phyloP scores from a whole-genome alignment of 331 rosid species.

The Quercus tomentella region DNA sequence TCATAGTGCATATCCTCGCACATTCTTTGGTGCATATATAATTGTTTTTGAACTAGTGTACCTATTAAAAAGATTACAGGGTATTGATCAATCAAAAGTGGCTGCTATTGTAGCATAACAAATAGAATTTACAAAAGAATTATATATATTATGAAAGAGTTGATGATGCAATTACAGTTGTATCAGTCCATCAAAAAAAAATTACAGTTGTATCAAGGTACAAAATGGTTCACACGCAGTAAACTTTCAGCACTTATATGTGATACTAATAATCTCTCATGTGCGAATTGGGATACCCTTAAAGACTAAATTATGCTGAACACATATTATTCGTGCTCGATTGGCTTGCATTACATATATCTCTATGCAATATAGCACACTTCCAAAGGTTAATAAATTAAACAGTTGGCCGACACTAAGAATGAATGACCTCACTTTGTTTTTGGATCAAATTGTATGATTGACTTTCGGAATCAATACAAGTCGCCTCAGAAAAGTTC shows the following conservation, averaged over 20 bases:
- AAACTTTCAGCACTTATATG: constrained; percentile 1
- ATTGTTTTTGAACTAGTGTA: neutral
- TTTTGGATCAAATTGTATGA: constrained; percentile 13
- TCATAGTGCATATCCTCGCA: constrained; percentile 1
- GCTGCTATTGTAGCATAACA: neutral
- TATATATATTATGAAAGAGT: neutral
- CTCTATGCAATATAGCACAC: neutral
- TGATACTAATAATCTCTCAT: constrained; percentile 1
- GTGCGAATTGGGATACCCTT: neutral
- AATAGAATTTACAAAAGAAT: neutral
- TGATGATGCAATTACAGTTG: too few relatives aligned
- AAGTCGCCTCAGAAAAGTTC: neutral
- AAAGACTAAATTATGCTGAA: too few relatives aligned
- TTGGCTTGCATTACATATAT: constrained; percentile 20
- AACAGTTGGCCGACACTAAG: constrained; percentile 45
- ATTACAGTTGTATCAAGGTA: too few relatives aligned
- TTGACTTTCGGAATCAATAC: neutral
- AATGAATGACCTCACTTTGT: constrained; percentile 34
- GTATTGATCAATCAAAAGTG: neutral
- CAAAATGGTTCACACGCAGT: too few relatives aligned
- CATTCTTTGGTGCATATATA: neutral
- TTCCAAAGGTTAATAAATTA: constrained; percentile 17
- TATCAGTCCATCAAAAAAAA: too few relatives aligned
- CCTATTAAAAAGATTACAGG: neutral
- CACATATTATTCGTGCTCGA: neutral